phyloP scores from a whole-genome alignment of 768 basidiomycete species.

The Kwoniella europaea region DNA sequence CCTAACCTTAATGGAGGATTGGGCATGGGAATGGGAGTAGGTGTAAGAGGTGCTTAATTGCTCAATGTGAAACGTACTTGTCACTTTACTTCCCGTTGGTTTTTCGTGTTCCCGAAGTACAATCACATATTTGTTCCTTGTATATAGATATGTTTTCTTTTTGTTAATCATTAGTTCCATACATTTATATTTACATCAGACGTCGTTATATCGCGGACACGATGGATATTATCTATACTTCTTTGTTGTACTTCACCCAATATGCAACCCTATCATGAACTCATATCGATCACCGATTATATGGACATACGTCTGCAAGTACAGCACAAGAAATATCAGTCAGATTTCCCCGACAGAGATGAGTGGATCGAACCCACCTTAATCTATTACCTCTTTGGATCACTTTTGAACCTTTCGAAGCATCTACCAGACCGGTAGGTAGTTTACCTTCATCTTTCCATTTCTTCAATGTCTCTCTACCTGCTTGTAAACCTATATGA shows the following conservation, averaged over 20 bases:
- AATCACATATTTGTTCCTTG: too few relatives aligned
- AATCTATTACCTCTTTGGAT: conserved; percentile 35
- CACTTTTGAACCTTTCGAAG: conserved; percentile 61
- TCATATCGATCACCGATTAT: neutral
- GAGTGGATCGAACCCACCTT: conserved; percentile 22
- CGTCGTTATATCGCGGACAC: neutral
- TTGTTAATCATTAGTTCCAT: too few relatives aligned
- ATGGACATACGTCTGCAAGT: conserved; percentile 32
- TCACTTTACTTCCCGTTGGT: too few relatives aligned
- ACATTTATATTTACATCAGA: too few relatives aligned
- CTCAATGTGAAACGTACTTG: neutral
- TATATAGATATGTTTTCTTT: too few relatives aligned
- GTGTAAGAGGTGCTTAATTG: neutral
- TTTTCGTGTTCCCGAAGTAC: too few relatives aligned
- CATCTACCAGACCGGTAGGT: conserved; percentile 71
- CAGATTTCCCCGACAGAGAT: neutral
- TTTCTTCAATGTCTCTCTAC: conserved; percentile 71
- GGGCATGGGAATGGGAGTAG: conserved; percentile 9
- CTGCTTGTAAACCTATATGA: conserved; percentile 76
- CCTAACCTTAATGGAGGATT: conserved; percentile 17
- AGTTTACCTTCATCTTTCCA: conserved; percentile 83
- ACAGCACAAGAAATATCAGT: too few relatives aligned
- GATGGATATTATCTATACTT: neutral
- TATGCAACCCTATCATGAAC: neutral
- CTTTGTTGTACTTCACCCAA: conserved; percentile 5